These are phyloP conservation scores for Truncatella angustata DNA, from an alignment of 2,329 filamentous ascomycete species.

Conservation along the genomic window DNA sequence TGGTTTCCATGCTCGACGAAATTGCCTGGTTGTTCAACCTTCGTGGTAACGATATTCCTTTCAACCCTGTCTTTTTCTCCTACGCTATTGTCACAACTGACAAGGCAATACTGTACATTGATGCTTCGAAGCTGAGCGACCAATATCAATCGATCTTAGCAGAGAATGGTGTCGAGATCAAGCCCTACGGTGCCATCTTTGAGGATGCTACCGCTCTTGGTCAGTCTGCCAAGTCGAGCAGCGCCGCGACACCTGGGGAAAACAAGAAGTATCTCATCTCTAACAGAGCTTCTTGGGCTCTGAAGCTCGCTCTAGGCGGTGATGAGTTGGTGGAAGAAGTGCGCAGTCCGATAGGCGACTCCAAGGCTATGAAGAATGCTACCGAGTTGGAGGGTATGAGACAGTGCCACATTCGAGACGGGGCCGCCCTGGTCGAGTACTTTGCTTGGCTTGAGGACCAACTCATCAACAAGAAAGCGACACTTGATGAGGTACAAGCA, in stretches of 20 bases:
- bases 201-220: conserved; percentile 69
- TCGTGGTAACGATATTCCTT: conserved; percentile 90
- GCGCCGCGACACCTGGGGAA: conserved; percentile 27
- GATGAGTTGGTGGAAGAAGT: conserved; percentile 82
- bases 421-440: conserved; percentile 84
- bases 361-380: conserved; percentile 93
- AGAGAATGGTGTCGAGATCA: conserved; percentile 67
- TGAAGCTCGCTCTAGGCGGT: conserved; percentile 82
- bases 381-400: conserved; percentile 90
- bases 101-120: conserved; percentile 78
- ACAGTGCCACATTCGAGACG: conserved; percentile 88
- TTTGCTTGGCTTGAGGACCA: conserved; percentile 97
- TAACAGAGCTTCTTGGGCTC: conserved; percentile 87
- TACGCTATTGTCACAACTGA: conserved; percentile 84
- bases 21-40: conserved; percentile 99
- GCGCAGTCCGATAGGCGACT: conserved; percentile 82
- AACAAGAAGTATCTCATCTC: conserved; percentile 77
- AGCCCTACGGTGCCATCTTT: conserved; percentile 82
- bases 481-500: conserved; percentile 84
- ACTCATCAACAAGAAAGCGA: conserved; percentile 68
- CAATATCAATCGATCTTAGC: conserved; percentile 70
- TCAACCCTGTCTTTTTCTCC: conserved; percentile 98
- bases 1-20: conserved; percentile 94
- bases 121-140: conserved; percentile 71
- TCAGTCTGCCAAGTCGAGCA: conserved; percentile 32